These are phyloP conservation scores for Lagenaria siceraria DNA, from an alignment of 306 rosid genomes.

Conservation along the genomic window DNA sequence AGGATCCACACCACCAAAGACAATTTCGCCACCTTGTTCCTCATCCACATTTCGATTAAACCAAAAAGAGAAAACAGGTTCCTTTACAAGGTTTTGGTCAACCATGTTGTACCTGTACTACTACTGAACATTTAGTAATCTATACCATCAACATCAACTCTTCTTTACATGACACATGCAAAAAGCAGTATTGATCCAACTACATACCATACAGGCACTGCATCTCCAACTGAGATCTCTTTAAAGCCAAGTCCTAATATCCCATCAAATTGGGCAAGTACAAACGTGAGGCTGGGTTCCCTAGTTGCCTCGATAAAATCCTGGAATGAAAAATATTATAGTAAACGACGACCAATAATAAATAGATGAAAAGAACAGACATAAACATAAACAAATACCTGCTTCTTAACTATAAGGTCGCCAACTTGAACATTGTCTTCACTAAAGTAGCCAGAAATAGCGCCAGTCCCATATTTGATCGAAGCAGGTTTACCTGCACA, in stretches of 20 bases:
- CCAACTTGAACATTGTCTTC: slow-evolving; percentile 38
- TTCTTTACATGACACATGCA: not conserved
- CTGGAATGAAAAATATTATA: slow-evolving; percentile 5
- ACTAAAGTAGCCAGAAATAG: slow-evolving; percentile 44
- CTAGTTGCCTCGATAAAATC: slow-evolving; percentile 49
- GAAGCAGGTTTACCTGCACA: slow-evolving; percentile 35
- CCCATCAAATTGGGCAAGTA: slow-evolving; percentile 9
- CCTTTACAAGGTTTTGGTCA: slow-evolving; percentile 36
- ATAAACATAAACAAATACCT: slow-evolving; percentile 18
- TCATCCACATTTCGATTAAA: slow-evolving; percentile 39
- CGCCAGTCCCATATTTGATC: slow-evolving; percentile 46
- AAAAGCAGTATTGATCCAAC: not conserved
- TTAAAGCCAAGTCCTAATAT: slow-evolving; percentile 8
- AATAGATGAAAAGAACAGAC: not conserved
- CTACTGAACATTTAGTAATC: slow-evolving; percentile 5
- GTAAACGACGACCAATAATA: not conserved
- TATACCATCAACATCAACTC: slow-evolving; percentile 1
- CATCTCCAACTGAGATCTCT: slow-evolving; percentile 7
- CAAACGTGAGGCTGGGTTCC: slow-evolving; percentile 33
- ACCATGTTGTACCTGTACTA: slow-evolving; percentile 45
- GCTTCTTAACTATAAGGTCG: slow-evolving; percentile 33
- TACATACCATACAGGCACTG: slow-evolving; percentile 8
- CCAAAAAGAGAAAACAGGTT: slow-evolving; percentile 50
- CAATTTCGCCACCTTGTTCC: slow-evolving; percentile 49
- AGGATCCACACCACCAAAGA: slow-evolving; percentile 49